Percentiles rank a stretch among this genome's conserved stretches.
phyloP scores from a whole-genome alignment of 2,329 filamentous ascomycete genomes.

The Cladophialophora exuberans region DNA sequence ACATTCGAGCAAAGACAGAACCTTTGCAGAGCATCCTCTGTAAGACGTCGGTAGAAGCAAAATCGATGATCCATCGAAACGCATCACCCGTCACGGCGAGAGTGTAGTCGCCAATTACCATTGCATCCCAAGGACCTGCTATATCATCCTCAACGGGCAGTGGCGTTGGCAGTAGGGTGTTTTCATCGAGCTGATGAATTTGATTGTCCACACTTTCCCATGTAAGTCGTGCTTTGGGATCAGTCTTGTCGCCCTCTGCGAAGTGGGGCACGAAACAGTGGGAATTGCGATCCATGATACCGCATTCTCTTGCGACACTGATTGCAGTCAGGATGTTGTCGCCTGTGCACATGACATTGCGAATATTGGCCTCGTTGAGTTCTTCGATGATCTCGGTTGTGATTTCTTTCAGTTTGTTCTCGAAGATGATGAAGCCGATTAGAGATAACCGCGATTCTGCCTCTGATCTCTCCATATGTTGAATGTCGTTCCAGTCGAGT shows the following conservation, averaged over 20 bases:
- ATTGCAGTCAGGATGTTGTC: conserved; percentile 98
- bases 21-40: conserved; percentile 82
- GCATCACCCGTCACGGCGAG: conserved; percentile 90
- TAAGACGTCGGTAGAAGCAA: conserved; percentile 77
- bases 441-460: conserved; percentile 85
- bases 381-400: conserved; percentile 82
- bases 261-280: conserved; percentile 96
- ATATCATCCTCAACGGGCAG: conserved; percentile 72
- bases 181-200: conserved; percentile 74
- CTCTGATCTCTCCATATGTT: conserved; percentile 87
- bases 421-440: conserved; percentile 95
- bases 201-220: conserved; percentile 97
- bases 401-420: conserved; percentile 94
- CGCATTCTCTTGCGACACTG: conserved; percentile 89
- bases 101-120: conserved; percentile 81
- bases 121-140: conserved; percentile 82
- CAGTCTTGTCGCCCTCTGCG: conserved; percentile 71
- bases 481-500: conserved; percentile 89
- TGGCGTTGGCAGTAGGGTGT: conserved; percentile 75
- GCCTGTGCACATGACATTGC: conserved; percentile 93
- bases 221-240: conserved; percentile 71
- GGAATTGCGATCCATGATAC: conserved; percentile 75
- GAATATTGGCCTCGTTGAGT: conserved; percentile 79
- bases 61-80: conserved; percentile 96
- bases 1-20: conserved; percentile 97